These are phyloP conservation scores for Bocquillonia castaneifolia DNA, from an alignment of 441 rosid genomes.

Conservation along the genomic window DNA sequence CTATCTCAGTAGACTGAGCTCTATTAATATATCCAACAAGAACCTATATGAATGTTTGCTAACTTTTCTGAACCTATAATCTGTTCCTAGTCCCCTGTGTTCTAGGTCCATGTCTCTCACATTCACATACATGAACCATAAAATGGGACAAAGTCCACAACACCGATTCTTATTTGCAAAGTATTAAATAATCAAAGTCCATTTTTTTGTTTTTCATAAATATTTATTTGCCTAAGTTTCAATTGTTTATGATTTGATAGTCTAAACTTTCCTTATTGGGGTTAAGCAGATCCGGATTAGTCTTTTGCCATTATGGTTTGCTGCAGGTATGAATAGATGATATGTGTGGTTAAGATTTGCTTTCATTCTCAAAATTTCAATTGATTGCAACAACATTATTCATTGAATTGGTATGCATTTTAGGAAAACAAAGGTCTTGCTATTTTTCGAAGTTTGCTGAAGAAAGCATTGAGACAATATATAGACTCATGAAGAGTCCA, in stretches of 20 bases:
- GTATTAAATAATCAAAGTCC: background rate
- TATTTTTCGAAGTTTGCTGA: conserved; percentile 48
- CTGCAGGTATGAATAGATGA: conserved; percentile 47
- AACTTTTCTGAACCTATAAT: background rate
- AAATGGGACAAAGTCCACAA: background rate
- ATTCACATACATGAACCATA: background rate
- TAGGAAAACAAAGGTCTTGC: conserved; percentile 55
- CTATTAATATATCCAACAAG: background rate
- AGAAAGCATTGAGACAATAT: conserved; percentile 43
- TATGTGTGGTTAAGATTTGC: background rate
- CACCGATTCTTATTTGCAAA: background rate
- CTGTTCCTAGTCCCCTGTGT: background rate
- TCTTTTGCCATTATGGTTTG: conserved; percentile 64
- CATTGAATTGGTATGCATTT: conserved; percentile 20
- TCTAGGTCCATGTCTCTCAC: background rate
- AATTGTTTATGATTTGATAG: conserved; percentile 14
- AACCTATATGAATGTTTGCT: background rate
- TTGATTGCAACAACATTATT: conserved; percentile 4
- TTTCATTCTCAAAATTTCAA: background rate
- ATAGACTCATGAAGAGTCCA: conserved; percentile 35
- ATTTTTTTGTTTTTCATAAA: background rate
- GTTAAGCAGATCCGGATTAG: conserved; percentile 50
- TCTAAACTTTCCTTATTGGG: conserved; percentile 20
- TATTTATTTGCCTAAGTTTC: background rate
- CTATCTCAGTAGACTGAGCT: background rate